These are phyloP conservation scores for Colletotrichum acutatum DNA, from an alignment of 2,329 filamentous ascomycete genomes.

Conservation along the genomic window DNA sequence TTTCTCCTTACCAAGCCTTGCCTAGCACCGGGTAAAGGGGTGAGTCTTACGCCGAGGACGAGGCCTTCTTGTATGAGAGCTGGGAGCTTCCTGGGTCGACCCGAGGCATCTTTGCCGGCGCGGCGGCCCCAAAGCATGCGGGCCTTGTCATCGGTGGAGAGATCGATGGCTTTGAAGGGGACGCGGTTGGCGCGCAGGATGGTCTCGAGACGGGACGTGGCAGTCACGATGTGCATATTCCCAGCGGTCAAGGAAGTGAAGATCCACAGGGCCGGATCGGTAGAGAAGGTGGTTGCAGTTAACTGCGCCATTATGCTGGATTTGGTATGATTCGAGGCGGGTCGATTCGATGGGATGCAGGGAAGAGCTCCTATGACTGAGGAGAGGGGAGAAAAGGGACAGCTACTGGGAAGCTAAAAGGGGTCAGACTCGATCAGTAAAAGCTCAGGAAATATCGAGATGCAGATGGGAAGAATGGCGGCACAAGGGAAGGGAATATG, in stretches of 20 bases:
- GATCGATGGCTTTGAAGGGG: constrained; percentile 91
- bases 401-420: constrained; percentile 26
- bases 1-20: not conserved
- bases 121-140: constrained; percentile 89
- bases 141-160: constrained; percentile 89
- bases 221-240: constrained; percentile 95
- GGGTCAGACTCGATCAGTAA: constrained; percentile 22
- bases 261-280: constrained; percentile 84
- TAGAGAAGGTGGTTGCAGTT: constrained; percentile 56
- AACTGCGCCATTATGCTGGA: constrained; percentile 33
- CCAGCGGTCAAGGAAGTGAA: constrained; percentile 97
- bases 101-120: constrained; percentile 74
- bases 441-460: not conserved
- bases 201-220: constrained; percentile 93
- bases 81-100: constrained; percentile 80
- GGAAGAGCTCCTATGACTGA: constrained; percentile 30
- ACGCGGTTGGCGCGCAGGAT: constrained; percentile 96
- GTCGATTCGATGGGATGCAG: constrained; percentile 24
- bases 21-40: not conserved
- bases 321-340: constrained; percentile 13
- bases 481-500: constrained; percentile 3
- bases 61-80: constrained; percentile 87
- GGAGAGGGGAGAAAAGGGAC: not conserved
- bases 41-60: constrained; percentile 81
- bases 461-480: not conserved